phyloP scores from a whole-genome alignment of 176 grass and related monocot genomes.

The Cocos nucifera region DNA sequence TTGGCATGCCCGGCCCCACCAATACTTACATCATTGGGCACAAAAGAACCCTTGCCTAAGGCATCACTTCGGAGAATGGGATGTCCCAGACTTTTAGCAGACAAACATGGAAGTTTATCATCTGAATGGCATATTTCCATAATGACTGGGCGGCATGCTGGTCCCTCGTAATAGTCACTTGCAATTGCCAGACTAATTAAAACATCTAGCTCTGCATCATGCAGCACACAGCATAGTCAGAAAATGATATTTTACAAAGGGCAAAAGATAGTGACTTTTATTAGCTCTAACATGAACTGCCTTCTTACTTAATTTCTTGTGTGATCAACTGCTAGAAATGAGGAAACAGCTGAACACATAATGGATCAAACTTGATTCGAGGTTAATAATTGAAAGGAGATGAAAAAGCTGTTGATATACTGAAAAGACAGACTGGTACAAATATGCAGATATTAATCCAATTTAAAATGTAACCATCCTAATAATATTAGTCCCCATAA shows the following conservation, averaged over 20 bases:
- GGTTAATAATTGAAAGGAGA: too few relatives aligned
- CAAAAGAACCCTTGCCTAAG: constrained; percentile 77
- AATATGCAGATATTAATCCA: too few relatives aligned
- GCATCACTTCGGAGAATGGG: constrained; percentile 65
- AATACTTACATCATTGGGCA: constrained; percentile 76
- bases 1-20: constrained; percentile 46
- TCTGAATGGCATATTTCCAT: constrained; percentile 38
- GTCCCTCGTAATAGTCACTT: constrained; percentile 75
- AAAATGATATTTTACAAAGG: not conserved
- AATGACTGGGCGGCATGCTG: constrained; percentile 64
- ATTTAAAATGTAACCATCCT: too few relatives aligned
- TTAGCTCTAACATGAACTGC: too few relatives aligned
- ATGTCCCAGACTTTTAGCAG: constrained; percentile 80
- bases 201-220: constrained; percentile 72
- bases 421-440: too few relatives aligned
- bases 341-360: too few relatives aligned
- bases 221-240: constrained; percentile 5
- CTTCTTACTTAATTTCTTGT: too few relatives aligned
- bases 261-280: too few relatives aligned
- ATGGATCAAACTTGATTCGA: too few relatives aligned
- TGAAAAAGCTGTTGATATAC: too few relatives aligned
- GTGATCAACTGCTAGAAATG: too few relatives aligned
- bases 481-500: too few relatives aligned
- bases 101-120: constrained; percentile 44
- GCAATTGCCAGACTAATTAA: constrained; percentile 86